Conservation (phyloP, 2,329 filamentous ascomycete species). For the Ophiostoma sp. region DNA sequence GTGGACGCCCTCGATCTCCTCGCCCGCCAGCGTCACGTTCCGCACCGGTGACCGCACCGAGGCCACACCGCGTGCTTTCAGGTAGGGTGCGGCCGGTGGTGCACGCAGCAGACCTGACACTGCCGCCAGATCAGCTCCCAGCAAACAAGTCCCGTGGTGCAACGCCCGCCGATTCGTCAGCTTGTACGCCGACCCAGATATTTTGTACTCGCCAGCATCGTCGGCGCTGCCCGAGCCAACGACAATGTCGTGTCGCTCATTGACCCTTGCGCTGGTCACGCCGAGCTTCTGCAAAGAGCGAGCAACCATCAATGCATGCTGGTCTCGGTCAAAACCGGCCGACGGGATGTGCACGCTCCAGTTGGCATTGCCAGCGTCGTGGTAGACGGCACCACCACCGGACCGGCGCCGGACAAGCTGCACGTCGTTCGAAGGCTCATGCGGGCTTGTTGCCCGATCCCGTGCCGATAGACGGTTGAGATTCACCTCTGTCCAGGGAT, state of each 20-base stretch:
- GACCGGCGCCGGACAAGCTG: constrained; percentile 78
- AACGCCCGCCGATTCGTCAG: constrained; percentile 74
- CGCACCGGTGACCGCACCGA: constrained; percentile 83
- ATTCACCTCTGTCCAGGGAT: constrained; percentile 92
- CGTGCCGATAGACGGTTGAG: constrained; percentile 56
- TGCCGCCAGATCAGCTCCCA: constrained; percentile 69
- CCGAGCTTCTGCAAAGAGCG: constrained; percentile 68
- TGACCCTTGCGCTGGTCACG: constrained; percentile 72
- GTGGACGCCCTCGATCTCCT: not conserved
- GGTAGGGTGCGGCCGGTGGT: constrained; percentile 68
- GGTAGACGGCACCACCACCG: constrained; percentile 91
- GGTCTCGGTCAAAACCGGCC: constrained; percentile 74
- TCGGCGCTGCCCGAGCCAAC: constrained; percentile 42
- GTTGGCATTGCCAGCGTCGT: constrained; percentile 91
- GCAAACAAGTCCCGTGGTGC: constrained; percentile 89
- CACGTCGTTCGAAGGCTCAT: constrained; percentile 34
- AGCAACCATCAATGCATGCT: constrained; percentile 89
- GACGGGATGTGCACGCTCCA: constrained; percentile 89
- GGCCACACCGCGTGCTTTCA: constrained; percentile 82
- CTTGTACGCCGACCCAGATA: constrained; percentile 95
- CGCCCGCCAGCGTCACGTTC: constrained; percentile 57
- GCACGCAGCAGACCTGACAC: constrained; percentile 73
- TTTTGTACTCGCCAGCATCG: constrained; percentile 52
- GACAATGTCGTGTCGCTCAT: constrained; percentile 91
- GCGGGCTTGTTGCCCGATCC: constrained; percentile 26